phyloP scores from a whole-genome alignment of 352 stramenopile genomes.

The Achlya hypogyna region DNA sequence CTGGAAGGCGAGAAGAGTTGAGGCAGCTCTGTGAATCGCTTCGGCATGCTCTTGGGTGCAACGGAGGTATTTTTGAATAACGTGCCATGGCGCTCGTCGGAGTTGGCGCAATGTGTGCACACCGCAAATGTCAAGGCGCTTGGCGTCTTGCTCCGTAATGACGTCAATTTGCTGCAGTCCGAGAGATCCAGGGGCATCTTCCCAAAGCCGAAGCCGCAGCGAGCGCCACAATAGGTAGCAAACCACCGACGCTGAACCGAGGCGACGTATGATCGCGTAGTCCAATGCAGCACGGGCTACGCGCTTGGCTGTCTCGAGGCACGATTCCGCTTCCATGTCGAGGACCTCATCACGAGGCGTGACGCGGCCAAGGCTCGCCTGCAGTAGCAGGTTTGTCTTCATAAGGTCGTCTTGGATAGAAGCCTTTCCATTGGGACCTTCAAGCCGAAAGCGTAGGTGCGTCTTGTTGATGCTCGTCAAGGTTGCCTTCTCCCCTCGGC shows the following conservation, averaged over 20 bases:
- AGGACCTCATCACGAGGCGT: neutral
- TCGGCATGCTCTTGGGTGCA: neutral
- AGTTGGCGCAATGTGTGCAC: constrained; percentile 8
- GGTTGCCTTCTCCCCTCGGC: neutral
- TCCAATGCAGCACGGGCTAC: constrained; percentile 1
- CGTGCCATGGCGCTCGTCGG: neutral
- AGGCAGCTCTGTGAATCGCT: neutral
- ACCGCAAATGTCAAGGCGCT: neutral
- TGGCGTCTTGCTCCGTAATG: neutral
- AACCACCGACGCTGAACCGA: neutral
- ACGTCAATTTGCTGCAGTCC: neutral
- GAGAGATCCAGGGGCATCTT: neutral
- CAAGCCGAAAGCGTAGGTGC: neutral
- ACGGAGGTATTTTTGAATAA: neutral
- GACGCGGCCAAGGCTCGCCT: neutral
- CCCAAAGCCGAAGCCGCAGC: neutral
- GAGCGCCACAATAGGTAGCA: constrained; percentile 10
- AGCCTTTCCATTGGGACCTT: neutral
- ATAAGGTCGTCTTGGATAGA: constrained; percentile 9
- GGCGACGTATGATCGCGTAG: neutral
- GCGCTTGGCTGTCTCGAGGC: neutral
- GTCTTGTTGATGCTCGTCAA: constrained; percentile 11
- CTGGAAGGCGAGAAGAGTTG: neutral
- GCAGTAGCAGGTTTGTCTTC: constrained; percentile 11
- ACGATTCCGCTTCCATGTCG: constrained; percentile 3